Base-by-base conservation (phyloP, 768 basidiomycete genomes). In the Vishniacozyma victoriae region DNA sequence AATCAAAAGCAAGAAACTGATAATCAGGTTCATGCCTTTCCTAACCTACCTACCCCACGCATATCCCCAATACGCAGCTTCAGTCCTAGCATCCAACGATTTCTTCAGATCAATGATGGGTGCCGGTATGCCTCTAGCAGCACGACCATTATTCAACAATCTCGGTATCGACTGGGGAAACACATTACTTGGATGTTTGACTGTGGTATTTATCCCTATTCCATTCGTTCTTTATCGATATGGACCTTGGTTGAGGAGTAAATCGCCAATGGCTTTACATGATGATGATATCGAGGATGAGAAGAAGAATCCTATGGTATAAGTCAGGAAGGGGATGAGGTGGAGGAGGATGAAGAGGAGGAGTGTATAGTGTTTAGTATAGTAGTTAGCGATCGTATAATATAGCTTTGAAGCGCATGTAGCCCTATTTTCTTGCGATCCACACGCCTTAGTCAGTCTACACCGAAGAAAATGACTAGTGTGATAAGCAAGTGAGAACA, bases 111-210 rank as follows among this genome's bases (percentile, higher is more conserved):
- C 63, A 5, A 52, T 69, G 41, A 58, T 68, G 41, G 68, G 62
- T 25, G 60, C 55, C 6, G 59, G 44, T 11, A 63, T 69, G 55
- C 67, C 58, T 1, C 54, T 74, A 11, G 70, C 69, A 19, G 68
- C 68, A 4, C 49, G 49, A 12, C 54, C 54, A 3, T 43, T 72
- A 25, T 72, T 71, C 51, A 44, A 39, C 14, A 60, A 55, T 20
- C 59, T 73, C 16, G 67, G 67, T 5, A 55, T 73, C 31, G 67
- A 60, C 18, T 67, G 64, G 41, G 70, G 67, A 23, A 67, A 55
- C 16, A 60, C 60, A 18, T 44, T 73, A 9, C 55, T 73, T 2
- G 72, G 64, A 4, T 71, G 68, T 16, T 16, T 71, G 11, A 55
- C 63, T 0, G 59, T 70, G 29, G 39, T 73, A 3, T 64, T 73